phyloP scores from a whole-genome alignment of 176 grass and related monocot genomes.

The Saccharum officinarum region DNA sequence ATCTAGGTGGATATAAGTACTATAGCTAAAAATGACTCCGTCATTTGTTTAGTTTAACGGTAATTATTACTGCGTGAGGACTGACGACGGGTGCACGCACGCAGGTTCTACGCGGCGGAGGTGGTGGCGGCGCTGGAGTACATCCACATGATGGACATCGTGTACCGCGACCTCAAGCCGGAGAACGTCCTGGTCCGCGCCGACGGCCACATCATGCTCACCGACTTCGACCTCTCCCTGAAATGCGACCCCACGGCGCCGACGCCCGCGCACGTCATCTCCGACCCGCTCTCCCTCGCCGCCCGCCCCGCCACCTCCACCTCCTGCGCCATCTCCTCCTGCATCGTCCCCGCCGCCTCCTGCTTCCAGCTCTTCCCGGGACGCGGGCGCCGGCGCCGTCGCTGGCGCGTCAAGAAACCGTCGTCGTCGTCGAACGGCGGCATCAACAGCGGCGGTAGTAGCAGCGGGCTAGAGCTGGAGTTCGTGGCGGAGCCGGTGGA shows the following conservation, averaged over 20 bases:
- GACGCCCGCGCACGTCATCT: conserved; percentile 85
- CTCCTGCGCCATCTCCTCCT: conserved; percentile 77
- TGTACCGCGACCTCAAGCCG: conserved; percentile 96
- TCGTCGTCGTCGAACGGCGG: background rate
- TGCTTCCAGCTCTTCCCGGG: conserved; percentile 77
- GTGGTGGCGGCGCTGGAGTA: conserved; percentile 92
- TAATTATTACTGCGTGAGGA: too few species aligned
- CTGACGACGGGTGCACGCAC: too few species aligned
- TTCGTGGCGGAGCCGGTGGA: conserved; percentile 91
- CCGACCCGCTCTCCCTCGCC: conserved; percentile 51
- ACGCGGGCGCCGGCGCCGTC: background rate
- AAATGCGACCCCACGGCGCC: conserved; percentile 76
- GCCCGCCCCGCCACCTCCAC: background rate
- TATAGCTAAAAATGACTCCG: too few species aligned
- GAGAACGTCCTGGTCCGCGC: conserved; percentile 92
- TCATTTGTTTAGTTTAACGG: too few species aligned
- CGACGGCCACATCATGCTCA: conserved; percentile 99
- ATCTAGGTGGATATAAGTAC: background rate
- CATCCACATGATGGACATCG: conserved; percentile 97
- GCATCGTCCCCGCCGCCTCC: conserved; percentile 77
- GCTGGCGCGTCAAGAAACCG: conserved; percentile 37
- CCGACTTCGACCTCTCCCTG: conserved; percentile 98
- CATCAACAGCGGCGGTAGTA: too few species aligned
- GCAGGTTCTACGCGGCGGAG: conserved; percentile 96
- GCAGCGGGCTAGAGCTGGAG: conserved; percentile 45